A percentile compares a stretch with the other conserved stretches of the same genome.
These are phyloP conservation scores for Nevesoporus exiguus DNA, from an alignment of 768 basidiomycete genomes.

Conservation along the genomic window DNA sequence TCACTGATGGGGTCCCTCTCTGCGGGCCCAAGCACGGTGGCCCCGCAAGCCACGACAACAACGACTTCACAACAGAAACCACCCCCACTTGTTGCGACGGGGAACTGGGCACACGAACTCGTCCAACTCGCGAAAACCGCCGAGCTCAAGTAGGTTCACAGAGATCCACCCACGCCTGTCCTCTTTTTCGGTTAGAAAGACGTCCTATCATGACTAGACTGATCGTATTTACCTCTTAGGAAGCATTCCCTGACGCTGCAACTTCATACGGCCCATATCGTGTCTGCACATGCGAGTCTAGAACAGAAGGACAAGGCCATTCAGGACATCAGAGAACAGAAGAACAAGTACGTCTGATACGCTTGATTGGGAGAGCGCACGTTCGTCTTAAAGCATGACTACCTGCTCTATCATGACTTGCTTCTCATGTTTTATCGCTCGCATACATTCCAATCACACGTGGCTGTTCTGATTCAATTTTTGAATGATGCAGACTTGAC, in stretches of 20 bases:
- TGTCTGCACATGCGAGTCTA: conserved; percentile 76
- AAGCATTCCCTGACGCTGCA: conserved; percentile 83
- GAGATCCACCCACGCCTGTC: neutral
- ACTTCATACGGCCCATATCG: conserved; percentile 81
- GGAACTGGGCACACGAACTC: conserved; percentile 85
- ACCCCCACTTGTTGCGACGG: conserved; percentile 69
- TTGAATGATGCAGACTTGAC: conserved; percentile 50
- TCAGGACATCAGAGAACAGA: conserved; percentile 80
- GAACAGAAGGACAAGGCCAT: conserved; percentile 76
- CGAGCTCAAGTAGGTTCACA: conserved; percentile 71
- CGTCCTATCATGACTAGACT: conserved; percentile 5
- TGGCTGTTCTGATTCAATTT: conserved; percentile 12
- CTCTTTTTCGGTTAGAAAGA: neutral
- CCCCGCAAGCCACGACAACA: conserved; percentile 30
- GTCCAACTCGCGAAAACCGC: conserved; percentile 85
- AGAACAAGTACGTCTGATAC: conserved; percentile 61
- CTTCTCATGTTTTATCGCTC: neutral
- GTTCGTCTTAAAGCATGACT: neutral
- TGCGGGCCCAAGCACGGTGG: conserved; percentile 33
- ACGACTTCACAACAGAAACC: conserved; percentile 24
- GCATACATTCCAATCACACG: conserved; percentile 2
- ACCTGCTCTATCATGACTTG: neutral
- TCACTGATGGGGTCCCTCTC: conserved; percentile 31
- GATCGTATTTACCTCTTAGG: conserved; percentile 35
- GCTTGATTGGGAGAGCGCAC: neutral